Evolutionary conservation across 108 stramenopile genomes (phyloP).

Genomic region (Aureococcus anophagefferens): DNA sequence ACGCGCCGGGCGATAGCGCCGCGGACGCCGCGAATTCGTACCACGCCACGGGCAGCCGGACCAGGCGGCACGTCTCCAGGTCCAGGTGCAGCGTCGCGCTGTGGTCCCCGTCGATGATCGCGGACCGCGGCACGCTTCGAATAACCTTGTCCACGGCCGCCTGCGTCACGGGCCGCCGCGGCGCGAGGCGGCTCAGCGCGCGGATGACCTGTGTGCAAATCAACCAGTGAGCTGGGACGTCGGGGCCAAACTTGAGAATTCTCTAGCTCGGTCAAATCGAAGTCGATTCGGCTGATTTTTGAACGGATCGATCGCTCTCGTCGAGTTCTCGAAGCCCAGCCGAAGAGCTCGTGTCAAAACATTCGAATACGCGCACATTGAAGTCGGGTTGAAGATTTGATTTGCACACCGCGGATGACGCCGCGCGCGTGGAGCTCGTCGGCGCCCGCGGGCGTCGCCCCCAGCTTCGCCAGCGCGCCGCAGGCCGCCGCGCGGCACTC

Average conservation of each 20-base stretch:
- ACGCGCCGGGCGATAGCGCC: neutral
- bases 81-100: neutral
- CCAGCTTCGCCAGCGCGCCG: neutral
- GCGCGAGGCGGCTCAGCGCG: neutral
- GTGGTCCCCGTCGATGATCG: neutral
- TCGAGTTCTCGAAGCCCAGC: too few species aligned
- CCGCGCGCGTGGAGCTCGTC: neutral
- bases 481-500: neutral
- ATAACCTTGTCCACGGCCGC: neutral
- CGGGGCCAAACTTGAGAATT: too few species aligned
- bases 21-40: neutral
- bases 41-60: neutral
- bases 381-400: too few species aligned
- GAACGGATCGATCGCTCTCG: too few species aligned
- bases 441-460: neutral
- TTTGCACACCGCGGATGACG: too few species aligned
- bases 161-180: neutral
- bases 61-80: neutral
- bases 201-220: neutral
- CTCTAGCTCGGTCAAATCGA: too few species aligned
- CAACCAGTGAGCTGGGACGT: too few species aligned
- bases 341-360: too few species aligned
- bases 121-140: neutral
- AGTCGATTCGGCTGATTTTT: too few species aligned
- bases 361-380: too few species aligned